phyloP scores from a whole-genome alignment of 306 rosid species.

The Geum urbanum region DNA sequence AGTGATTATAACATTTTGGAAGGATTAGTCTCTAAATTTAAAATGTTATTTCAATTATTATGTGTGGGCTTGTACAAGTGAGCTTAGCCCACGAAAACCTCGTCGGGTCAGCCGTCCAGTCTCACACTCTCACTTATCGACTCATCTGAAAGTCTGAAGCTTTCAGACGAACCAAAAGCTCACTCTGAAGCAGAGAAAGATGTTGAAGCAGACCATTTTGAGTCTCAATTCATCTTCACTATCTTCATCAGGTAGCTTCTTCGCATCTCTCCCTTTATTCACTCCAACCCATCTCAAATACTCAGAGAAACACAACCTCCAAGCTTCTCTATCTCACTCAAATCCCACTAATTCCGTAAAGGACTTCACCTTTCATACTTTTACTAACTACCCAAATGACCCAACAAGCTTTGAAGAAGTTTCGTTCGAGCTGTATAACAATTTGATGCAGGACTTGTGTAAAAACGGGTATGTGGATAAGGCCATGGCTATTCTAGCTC shows the following conservation, averaged over 20 bases:
- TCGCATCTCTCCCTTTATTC: constrained; percentile 22
- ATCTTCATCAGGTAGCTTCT: constrained; percentile 26
- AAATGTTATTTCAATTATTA: too few species aligned
- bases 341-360: constrained; percentile 22
- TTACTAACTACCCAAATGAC: constrained; percentile 10
- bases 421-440: background rate
- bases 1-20: too few species aligned
- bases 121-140: background rate
- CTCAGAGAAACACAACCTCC: constrained; percentile 9
- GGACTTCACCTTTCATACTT: constrained; percentile 4
- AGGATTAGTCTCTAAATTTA: too few species aligned
- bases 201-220: constrained; percentile 26
- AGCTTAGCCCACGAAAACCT: background rate
- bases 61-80: background rate
- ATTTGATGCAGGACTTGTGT: constrained; percentile 42
- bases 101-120: background rate
- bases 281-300: constrained; percentile 16
- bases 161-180: background rate
- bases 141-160: background rate
- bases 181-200: background rate
- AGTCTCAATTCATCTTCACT: constrained; percentile 20
- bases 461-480: constrained; percentile 47
- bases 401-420: background rate
- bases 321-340: constrained; percentile 15
- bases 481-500: constrained; percentile 54